Evolutionary conservation across 139 green algal genomes (phyloP), one percentile per base, ranked within the genome.

Genomic region (Chlamydomonas schloesseri): DNA sequence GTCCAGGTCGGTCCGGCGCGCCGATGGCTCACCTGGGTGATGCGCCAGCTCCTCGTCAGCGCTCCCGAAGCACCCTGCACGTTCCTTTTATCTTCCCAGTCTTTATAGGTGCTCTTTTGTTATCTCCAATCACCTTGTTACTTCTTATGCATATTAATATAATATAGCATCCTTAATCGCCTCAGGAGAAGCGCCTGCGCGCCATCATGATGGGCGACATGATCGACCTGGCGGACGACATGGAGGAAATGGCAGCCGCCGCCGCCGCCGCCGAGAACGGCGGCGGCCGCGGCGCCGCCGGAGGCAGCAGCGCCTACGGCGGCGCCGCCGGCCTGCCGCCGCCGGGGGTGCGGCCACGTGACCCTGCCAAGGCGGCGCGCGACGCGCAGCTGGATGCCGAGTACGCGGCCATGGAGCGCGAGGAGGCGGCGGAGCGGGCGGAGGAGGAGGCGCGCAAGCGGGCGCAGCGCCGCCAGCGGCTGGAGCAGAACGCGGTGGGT

Each of bases 221-320:
- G n/a, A 90, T 93, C 58, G 89, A 93, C 31, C 83, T 93, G 34
- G 77, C 83, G 4, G 76, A 65, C 31, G 83, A 77, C 5, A 73
- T 33, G 3, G 58, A 50, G 13, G 85, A 82, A 50, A 8, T 50
- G 8, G 42, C 42, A 50, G 42, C 42, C 42, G 42, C 42, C 5
- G 42, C 8, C 5, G 42, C 42, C 5, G 42, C 42, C 5, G 42
- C 42, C 42, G 42, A 70, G 70, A 24, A 24, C 24, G 71, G 46
- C 46, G 71, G 42, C 42, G 4, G 14, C 46, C 28, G 24, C 34
- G 46, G 46, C 26, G 71, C 6, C 11, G 71, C 0, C 36, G 36
- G 1, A 5, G 65, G 6, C 42, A 24, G 65, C 18, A 71, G 70
- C 37, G 17, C 13, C 15, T 31, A 15, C 70, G 70, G 34, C n/a